Conservation (phyloP, 2,329 filamentous ascomycete genomes). For the Microdochium paspali region DNA sequence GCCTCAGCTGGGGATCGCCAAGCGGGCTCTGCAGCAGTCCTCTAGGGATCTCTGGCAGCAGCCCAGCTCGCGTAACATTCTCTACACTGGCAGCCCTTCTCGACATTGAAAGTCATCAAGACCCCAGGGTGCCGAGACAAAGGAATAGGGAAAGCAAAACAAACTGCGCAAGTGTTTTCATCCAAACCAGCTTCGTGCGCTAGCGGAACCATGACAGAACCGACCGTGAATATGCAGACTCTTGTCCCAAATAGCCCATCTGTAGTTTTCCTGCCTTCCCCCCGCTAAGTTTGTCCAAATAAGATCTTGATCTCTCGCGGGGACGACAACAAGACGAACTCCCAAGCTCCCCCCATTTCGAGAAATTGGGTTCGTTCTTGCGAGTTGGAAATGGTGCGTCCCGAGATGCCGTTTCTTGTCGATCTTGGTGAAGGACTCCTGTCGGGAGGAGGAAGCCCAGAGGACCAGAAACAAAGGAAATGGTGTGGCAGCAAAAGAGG, state of each 20-base stretch:
- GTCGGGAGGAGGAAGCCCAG: background rate
- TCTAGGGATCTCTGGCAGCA: background rate
- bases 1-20: slow-evolving; percentile 7
- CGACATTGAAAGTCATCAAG: background rate
- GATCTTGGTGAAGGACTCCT: background rate
- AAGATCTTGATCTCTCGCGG: background rate
- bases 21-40: slow-evolving; percentile 1
- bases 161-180: background rate
- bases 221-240: background rate
- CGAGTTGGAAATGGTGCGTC: background rate
- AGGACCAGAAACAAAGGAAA: slow-evolving; percentile 18
- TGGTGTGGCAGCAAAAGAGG: slow-evolving; percentile 20
- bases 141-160: background rate
- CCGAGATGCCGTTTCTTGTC: background rate
- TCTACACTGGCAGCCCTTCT: background rate
- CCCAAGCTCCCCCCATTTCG: slow-evolving; percentile 1
- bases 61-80: background rate
- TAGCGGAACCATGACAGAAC: slow-evolving; percentile 10
- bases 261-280: background rate
- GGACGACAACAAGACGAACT: background rate
- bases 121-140: background rate
- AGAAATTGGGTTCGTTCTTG: slow-evolving; percentile 1
- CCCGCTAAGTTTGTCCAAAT: background rate
- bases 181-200: slow-evolving; percentile 5
- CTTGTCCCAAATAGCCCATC: background rate